These are phyloP conservation scores for Phytophthora multivora DNA, from an alignment of 352 stramenopile genomes.

Conservation along the genomic window DNA sequence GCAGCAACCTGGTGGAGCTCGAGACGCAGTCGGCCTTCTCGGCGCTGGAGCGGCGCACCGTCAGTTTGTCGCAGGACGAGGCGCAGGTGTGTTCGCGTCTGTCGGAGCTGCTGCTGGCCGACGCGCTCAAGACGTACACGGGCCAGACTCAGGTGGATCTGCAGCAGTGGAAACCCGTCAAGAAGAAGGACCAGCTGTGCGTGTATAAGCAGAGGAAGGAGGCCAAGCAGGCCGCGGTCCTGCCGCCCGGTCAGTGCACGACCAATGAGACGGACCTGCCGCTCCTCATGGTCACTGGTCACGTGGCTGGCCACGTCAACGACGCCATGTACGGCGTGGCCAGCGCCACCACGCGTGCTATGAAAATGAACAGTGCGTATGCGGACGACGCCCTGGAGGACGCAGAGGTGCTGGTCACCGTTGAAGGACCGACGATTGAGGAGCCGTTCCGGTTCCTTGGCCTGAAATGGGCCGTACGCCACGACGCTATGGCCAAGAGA, in stretches of 20 bases:
- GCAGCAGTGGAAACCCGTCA: constrained; percentile 69
- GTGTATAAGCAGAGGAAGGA: constrained; percentile 59
- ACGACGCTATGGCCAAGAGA: constrained; percentile 42
- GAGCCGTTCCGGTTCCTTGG: constrained; percentile 64
- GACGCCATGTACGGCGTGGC: constrained; percentile 66
- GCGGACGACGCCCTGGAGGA: constrained; percentile 44
- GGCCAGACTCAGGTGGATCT: constrained; percentile 34
- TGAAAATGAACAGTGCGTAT: constrained; percentile 69
- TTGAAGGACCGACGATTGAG: constrained; percentile 40
- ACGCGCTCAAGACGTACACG: constrained; percentile 48
- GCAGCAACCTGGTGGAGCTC: constrained; percentile 33
- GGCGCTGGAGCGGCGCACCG: constrained; percentile 35
- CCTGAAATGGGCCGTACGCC: constrained; percentile 58
- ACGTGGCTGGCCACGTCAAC: constrained; percentile 53
- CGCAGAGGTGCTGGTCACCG: constrained; percentile 44
- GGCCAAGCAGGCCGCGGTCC: background rate
- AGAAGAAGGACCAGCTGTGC: constrained; percentile 61
- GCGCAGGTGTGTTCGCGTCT: constrained; percentile 45
- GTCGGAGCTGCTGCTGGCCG: constrained; percentile 41
- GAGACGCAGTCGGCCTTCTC: constrained; percentile 38
- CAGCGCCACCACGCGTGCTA: constrained; percentile 52
- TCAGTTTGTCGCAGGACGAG: constrained; percentile 64
- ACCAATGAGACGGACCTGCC: constrained; percentile 34
- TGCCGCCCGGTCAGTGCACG: constrained; percentile 6
- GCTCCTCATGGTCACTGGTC: constrained; percentile 51